These are phyloP conservation scores for Penicillium italicum DNA, from an alignment of 2,329 filamentous ascomycete species.

Conservation along the genomic window DNA sequence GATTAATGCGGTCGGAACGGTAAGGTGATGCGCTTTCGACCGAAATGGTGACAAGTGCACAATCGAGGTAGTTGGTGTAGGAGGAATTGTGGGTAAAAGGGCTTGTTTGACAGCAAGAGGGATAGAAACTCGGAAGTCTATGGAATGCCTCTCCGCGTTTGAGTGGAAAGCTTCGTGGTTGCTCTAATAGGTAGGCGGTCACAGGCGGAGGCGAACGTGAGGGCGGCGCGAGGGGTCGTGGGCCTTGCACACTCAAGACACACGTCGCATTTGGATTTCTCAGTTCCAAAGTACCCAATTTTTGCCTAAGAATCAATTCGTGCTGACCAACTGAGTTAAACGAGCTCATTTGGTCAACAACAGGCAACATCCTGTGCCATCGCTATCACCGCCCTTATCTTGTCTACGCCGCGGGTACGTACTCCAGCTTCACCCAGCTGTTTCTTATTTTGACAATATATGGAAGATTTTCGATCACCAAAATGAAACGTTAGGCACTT, in stretches of 20 bases:
- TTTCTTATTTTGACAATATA: not conserved
- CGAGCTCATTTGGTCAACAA: not conserved
- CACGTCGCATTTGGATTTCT: not conserved
- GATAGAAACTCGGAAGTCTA: slow-evolving; percentile 11
- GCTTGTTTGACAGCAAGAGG: slow-evolving; percentile 8
- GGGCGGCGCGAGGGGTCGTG: not conserved
- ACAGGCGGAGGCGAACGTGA: slow-evolving; percentile 1
- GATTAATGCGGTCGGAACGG: slow-evolving; percentile 15
- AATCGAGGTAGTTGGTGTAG: not conserved
- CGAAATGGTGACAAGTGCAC: slow-evolving; percentile 1
- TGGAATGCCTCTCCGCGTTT: slow-evolving; percentile 17
- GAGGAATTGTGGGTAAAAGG: slow-evolving; percentile 1
- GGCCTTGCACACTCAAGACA: not conserved
- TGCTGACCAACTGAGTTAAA: not conserved
- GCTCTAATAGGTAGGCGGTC: slow-evolving; percentile 22
- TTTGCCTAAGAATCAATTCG: not conserved
- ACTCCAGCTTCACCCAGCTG: not conserved
- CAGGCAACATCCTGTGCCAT: not conserved
- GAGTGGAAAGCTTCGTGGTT: slow-evolving; percentile 22
- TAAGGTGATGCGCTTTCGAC: slow-evolving; percentile 11
- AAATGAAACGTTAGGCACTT: slow-evolving; percentile 1
- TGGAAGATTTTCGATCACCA: not conserved
- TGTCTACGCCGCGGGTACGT: not conserved
- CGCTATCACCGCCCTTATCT: not conserved
- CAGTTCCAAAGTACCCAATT: not conserved